Percentiles rank a stretch among this genome's conserved stretches.
Evolutionary conservation across 2,329 filamentous ascomycete species (phyloP).

Genomic region (Emmonsiellopsis sp.): DNA sequence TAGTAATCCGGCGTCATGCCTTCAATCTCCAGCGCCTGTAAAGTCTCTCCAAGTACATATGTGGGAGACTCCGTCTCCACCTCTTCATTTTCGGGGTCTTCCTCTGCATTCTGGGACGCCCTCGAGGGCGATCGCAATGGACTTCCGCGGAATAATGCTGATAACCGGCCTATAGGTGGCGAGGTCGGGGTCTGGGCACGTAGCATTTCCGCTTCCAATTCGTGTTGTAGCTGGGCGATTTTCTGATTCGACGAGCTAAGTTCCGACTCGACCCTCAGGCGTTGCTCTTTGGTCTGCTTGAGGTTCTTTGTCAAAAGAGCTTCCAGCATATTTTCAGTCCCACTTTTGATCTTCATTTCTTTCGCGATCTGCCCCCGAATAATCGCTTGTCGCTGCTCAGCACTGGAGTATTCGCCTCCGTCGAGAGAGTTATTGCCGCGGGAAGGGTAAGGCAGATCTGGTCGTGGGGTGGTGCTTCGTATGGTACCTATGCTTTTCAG

Average conservation of each 20-base stretch:
- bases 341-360: conserved; percentile 95
- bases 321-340: conserved; percentile 95
- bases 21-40: conserved; percentile 80
- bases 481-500: conserved; percentile 60
- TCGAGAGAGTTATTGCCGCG: conserved; percentile 41
- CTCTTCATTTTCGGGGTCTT: conserved; percentile 49
- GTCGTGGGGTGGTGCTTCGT: conserved; percentile 50
- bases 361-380: conserved; percentile 82
- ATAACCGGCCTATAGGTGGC: conserved; percentile 37
- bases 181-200: conserved; percentile 45
- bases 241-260: conserved; percentile 77
- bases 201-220: conserved; percentile 52
- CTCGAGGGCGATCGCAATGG: conserved; percentile 43
- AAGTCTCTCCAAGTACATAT: conserved; percentile 77
- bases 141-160: conserved; percentile 48
- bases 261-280: conserved; percentile 72
- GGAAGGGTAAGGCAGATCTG: conserved; percentile 46
- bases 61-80: conserved; percentile 73
- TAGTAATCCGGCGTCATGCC: conserved; percentile 92
- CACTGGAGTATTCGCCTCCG: conserved; percentile 50
- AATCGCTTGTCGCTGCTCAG: conserved; percentile 64
- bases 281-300: conserved; percentile 86
- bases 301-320: conserved; percentile 89
- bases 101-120: conserved; percentile 29
- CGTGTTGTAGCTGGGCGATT: conserved; percentile 49